A percentile compares a stretch with the other conserved stretches of the same genome.
Conservation (phyloP, 2,329 filamentous ascomycete species). For the Coleophoma crateriformis region DNA sequence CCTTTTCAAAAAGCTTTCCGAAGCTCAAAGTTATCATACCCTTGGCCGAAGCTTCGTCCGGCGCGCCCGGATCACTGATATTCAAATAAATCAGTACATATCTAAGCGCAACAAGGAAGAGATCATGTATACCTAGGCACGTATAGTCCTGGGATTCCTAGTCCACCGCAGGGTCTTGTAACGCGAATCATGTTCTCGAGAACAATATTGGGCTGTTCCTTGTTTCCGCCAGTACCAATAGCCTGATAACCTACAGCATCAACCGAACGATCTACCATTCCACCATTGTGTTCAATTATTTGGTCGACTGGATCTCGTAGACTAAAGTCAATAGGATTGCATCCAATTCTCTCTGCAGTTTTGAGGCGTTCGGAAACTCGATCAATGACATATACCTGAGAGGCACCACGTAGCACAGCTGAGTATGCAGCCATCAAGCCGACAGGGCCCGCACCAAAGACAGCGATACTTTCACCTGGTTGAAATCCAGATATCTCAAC, state of each 20-base stretch:
- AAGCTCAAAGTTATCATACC: constrained; percentile 60
- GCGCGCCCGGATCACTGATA: constrained; percentile 51
- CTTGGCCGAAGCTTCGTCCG: constrained; percentile 53
- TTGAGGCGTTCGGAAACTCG: constrained; percentile 53
- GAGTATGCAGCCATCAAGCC: constrained; percentile 63
- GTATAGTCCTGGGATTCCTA: constrained; percentile 21
- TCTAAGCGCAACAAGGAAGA: too few species aligned
- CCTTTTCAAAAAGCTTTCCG: constrained; percentile 65
- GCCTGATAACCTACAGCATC: constrained; percentile 65
- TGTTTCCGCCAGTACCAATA: constrained; percentile 45
- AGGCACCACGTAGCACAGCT: constrained; percentile 53
- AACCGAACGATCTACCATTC: constrained; percentile 58
- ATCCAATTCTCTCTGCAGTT: constrained; percentile 56
- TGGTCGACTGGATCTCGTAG: constrained; percentile 53
- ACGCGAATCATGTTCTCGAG: constrained; percentile 59
- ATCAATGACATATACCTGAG: constrained; percentile 57
- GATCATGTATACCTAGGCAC: constrained; percentile 5
- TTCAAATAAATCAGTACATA: too few species aligned
- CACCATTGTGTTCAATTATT: constrained; percentile 52
- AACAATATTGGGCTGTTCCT: constrained; percentile 57
- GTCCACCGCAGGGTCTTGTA: constrained; percentile 53
- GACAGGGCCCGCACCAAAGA: constrained; percentile 61
- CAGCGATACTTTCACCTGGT: constrained; percentile 55
- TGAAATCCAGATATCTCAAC: constrained; percentile 52
- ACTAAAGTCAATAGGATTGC: constrained; percentile 54